Percentiles rank a stretch among this genome's conserved stretches.
phyloP scores from a whole-genome alignment of 495 filamentous ascomycete genomes.

The Penicillium parvum region DNA sequence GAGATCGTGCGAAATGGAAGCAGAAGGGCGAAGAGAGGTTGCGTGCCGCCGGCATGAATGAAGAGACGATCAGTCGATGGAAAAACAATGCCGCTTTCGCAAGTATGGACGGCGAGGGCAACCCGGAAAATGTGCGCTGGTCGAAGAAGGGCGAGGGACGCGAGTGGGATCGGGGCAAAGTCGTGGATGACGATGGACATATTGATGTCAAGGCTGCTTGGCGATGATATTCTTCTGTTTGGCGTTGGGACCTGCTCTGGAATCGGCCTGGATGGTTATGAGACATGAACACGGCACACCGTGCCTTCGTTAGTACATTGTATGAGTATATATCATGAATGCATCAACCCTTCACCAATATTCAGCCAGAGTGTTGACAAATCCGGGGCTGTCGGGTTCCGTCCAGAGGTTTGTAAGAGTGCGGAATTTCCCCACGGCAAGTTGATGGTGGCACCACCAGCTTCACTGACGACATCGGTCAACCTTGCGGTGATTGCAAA shows the following conservation, averaged over 20 bases:
- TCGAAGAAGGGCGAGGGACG: slow-evolving; percentile 70
- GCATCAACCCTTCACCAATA: too few species aligned
- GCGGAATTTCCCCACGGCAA: slow-evolving; percentile 25
- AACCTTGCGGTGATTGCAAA: background rate
- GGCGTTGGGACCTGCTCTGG: too few species aligned
- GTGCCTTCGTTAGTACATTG: too few species aligned
- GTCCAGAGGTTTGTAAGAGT: slow-evolving; percentile 27
- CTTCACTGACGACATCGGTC: slow-evolving; percentile 5
- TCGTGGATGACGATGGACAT: slow-evolving; percentile 60
- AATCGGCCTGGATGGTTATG: too few species aligned
- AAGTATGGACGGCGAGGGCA: slow-evolving; percentile 41
- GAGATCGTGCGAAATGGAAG: slow-evolving; percentile 81
- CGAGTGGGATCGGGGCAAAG: slow-evolving; percentile 90
- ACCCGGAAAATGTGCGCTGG: slow-evolving; percentile 70
- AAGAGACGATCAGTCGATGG: slow-evolving; percentile 73
- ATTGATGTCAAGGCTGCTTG: slow-evolving; percentile 49
- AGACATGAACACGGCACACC: too few species aligned
- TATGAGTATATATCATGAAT: too few species aligned
- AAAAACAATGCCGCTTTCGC: slow-evolving; percentile 53
- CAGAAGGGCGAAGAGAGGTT: slow-evolving; percentile 72
- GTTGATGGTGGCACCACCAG: background rate
- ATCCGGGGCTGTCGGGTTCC: background rate
- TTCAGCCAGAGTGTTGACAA: too few species aligned
- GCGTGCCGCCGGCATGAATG: slow-evolving; percentile 72
- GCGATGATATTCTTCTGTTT: slow-evolving; percentile 16